Percentiles rank a stretch among this genome's conserved stretches.
Conservation (phyloP, 1,139 yeast species). For the Pichia sp. region DNA sequence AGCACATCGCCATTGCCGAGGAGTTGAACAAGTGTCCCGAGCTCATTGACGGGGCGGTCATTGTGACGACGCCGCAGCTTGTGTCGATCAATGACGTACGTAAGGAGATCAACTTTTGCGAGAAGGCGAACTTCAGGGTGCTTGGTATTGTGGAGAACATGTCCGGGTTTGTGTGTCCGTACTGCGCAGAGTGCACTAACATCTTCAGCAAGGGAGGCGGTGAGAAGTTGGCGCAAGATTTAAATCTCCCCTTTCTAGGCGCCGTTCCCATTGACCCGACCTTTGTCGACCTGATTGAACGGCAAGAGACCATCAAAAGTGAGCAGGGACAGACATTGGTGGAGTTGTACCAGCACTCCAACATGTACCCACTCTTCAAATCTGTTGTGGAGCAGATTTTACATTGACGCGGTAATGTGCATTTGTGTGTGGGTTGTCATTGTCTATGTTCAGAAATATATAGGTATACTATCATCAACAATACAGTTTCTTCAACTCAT, state of each 20-base stretch:
- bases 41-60: slow-evolving; percentile 80
- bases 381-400: slow-evolving; percentile 21
- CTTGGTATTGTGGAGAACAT: slow-evolving; percentile 92
- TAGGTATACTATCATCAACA: background rate
- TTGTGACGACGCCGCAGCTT: slow-evolving; percentile 95
- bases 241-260: slow-evolving; percentile 69
- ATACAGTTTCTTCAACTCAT: slow-evolving; percentile 22
- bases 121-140: slow-evolving; percentile 74
- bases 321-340: slow-evolving; percentile 23
- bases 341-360: slow-evolving; percentile 38
- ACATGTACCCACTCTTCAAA: slow-evolving; percentile 46
- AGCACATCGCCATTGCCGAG: slow-evolving; percentile 95
- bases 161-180: slow-evolving; percentile 96
- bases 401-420: background rate
- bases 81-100: slow-evolving; percentile 91
- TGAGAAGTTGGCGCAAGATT: slow-evolving; percentile 54
- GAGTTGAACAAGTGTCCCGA: slow-evolving; percentile 67
- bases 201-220: slow-evolving; percentile 98
- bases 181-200: slow-evolving; percentile 86
- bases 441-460: background rate
- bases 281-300: slow-evolving; percentile 81
- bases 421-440: background rate
- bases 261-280: slow-evolving; percentile 89
- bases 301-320: slow-evolving; percentile 36
- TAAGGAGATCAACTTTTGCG: slow-evolving; percentile 89